phyloP scores from a whole-genome alignment of 2,329 filamentous ascomycete genomes.

The Ophiosphaerella herpotricha region DNA sequence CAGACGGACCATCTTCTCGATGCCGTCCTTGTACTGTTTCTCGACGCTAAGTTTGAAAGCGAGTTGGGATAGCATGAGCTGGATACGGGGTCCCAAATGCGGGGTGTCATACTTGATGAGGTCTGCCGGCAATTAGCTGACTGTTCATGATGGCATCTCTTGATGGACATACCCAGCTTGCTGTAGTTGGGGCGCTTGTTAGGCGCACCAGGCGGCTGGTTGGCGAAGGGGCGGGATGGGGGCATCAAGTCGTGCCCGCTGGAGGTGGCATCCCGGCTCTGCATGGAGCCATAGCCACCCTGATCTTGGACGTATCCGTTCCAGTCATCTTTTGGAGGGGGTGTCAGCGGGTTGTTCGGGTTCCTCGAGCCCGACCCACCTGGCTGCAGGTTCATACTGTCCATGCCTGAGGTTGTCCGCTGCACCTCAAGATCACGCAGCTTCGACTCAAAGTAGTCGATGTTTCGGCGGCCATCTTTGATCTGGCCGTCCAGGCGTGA shows the following conservation, averaged over 20 bases:
- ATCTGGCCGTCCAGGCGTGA: slow-evolving; percentile 92
- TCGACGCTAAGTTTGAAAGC: slow-evolving; percentile 99
- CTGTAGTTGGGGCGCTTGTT: slow-evolving; percentile 84
- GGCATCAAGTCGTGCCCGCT: slow-evolving; percentile 76
- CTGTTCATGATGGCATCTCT: slow-evolving; percentile 3
- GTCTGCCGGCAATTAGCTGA: slow-evolving; percentile 60
- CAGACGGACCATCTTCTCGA: slow-evolving; percentile 98
- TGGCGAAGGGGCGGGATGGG: slow-evolving; percentile 76
- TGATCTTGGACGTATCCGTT: slow-evolving; percentile 59
- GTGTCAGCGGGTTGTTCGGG: slow-evolving; percentile 50
- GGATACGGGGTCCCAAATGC: slow-evolving; percentile 93
- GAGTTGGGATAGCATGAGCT: slow-evolving; percentile 97
- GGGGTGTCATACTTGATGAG: slow-evolving; percentile 98
- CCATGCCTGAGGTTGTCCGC: slow-evolving; percentile 69
- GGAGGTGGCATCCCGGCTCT: slow-evolving; percentile 59
- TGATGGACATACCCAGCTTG: slow-evolving; percentile 75
- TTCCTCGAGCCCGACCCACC: slow-evolving; percentile 47
- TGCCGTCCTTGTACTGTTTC: slow-evolving; percentile 97
- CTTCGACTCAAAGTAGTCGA: slow-evolving; percentile 93
- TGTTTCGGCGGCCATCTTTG: slow-evolving; percentile 88
- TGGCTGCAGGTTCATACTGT: slow-evolving; percentile 67
- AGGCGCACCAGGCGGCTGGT: slow-evolving; percentile 68
- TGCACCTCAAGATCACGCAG: slow-evolving; percentile 87
- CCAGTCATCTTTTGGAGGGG: slow-evolving; percentile 74
- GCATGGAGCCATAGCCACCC: slow-evolving; percentile 64